Base-by-base conservation (phyloP, 2,329 filamentous ascomycete species). In the Septoria petroselini region DNA sequence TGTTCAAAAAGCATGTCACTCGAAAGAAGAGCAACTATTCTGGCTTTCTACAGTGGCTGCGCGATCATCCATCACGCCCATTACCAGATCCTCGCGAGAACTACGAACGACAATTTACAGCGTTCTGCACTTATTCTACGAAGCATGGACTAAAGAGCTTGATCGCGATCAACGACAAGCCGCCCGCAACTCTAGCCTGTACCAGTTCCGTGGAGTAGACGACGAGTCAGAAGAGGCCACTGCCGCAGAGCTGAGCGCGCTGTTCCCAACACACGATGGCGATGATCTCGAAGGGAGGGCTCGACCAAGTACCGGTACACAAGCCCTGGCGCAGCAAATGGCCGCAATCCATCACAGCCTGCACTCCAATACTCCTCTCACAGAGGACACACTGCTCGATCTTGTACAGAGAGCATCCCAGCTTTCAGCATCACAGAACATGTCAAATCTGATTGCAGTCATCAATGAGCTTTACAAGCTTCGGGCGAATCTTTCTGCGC, bases 251-350 rank as follows among this genome's bases (percentile, higher is more conserved):
- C 84, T 95, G 57, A 78, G 84, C 15, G 79, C 86, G 56, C 73
- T 97, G 5, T 97, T 97, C 71, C 91, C 91, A 1, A 81, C 79
- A 4, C 94, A 83, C 56, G 83, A 87, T 11, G 76, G 79, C 1
- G 76, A 78, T 15, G 34, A 11, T n/a, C 27, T 23, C 8, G 38
- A 35, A 39, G 19, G 17, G 11, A 37, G 35, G 15, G 11, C 34
- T 15, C 27, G 23, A 33, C 18, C 23, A 25, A 53, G 30, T n/a
- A 35, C 33, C 8, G 45, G 50, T 19, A 52, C 59, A 6, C 61
- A 63, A 31, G 42, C 48, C n/a, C 48, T 64, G 11, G 63, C 59
- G 7, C 48, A 57, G 7, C 43, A 41, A 7, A 52, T 66, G 44
- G 54, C 58, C 8, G 41, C 37, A 27, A 48, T 64, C 7, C 59